phyloP scores from a whole-genome alignment of 2,329 filamentous ascomycete species.

The Hymenotorrendiella dingleyae region DNA sequence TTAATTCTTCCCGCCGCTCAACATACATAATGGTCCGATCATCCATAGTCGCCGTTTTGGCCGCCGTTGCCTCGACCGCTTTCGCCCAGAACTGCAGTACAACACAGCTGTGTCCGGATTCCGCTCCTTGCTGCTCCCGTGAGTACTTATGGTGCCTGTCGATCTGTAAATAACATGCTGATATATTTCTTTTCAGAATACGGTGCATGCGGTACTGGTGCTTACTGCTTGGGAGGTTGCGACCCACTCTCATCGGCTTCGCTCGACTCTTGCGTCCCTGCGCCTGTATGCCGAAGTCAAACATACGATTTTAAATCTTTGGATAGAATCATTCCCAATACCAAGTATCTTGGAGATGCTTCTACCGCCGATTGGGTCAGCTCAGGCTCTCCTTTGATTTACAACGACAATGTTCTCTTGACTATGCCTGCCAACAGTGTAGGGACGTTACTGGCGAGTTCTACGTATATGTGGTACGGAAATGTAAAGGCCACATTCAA shows the following conservation, averaged over 20 bases:
- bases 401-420: slow-evolving; percentile 67
- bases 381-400: slow-evolving; percentile 66
- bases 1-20: slow-evolving; percentile 1
- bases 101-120: slow-evolving; percentile 59
- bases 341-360: slow-evolving; percentile 81
- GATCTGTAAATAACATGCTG: slow-evolving; percentile 2
- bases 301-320: slow-evolving; percentile 69
- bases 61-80: slow-evolving; percentile 21
- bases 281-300: slow-evolving; percentile 71
- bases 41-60: slow-evolving; percentile 21
- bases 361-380: slow-evolving; percentile 80
- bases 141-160: slow-evolving; percentile 33
- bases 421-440: slow-evolving; percentile 85
- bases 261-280: slow-evolving; percentile 79
- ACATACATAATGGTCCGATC: slow-evolving; percentile 29
- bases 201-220: slow-evolving; percentile 85
- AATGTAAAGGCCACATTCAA: slow-evolving; percentile 81
- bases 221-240: slow-evolving; percentile 93
- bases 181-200: slow-evolving; percentile 58
- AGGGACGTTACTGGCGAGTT: slow-evolving; percentile 77
- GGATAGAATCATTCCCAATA: slow-evolving; percentile 63
- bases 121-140: slow-evolving; percentile 76
- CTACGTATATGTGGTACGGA: slow-evolving; percentile 96
- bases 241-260: slow-evolving; percentile 79
- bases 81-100: slow-evolving; percentile 38